phyloP scores from a whole-genome alignment of 768 basidiomycete genomes.

The Panus rudis region DNA sequence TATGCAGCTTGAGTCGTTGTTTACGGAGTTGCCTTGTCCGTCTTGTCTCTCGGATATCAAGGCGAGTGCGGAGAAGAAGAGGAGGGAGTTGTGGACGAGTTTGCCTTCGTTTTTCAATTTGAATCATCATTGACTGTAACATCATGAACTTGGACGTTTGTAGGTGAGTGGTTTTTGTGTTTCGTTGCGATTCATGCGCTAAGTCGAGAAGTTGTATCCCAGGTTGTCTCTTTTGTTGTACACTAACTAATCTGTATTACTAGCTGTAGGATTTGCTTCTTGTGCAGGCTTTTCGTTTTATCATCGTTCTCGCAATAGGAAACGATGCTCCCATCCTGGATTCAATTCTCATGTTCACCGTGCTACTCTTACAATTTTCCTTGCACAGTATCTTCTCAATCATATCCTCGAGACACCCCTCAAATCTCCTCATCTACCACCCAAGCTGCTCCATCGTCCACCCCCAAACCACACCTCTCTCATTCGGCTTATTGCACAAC shows the following conservation, averaged over 20 bases:
- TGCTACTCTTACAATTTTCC: too few species aligned
- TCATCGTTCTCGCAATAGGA: too few species aligned
- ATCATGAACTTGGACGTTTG: background rate
- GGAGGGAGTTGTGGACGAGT: constrained; percentile 22
- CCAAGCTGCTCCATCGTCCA: constrained; percentile 35
- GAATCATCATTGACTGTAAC: constrained; percentile 8
- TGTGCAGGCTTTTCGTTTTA: too few species aligned
- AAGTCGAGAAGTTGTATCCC: background rate
- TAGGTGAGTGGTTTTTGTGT: background rate
- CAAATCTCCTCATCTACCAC: too few species aligned
- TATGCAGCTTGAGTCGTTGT: constrained; percentile 19
- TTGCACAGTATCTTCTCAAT: too few species aligned
- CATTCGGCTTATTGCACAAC: constrained; percentile 25
- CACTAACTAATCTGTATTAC: too few species aligned
- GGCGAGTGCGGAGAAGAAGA: constrained; percentile 20
- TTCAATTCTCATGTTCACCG: too few species aligned
- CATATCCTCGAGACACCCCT: too few species aligned
- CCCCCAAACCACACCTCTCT: constrained; percentile 25
- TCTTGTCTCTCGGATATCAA: constrained; percentile 20
- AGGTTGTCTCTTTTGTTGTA: too few species aligned
- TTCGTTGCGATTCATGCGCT: background rate
- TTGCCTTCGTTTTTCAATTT: constrained; percentile 23
- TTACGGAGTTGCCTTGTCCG: constrained; percentile 22
- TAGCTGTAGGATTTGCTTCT: too few species aligned
- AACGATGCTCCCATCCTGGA: too few species aligned